These are phyloP conservation scores for Neophaeococcomyces mojaviensis DNA, from an alignment of 2,329 filamentous ascomycete species.

Conservation along the genomic window DNA sequence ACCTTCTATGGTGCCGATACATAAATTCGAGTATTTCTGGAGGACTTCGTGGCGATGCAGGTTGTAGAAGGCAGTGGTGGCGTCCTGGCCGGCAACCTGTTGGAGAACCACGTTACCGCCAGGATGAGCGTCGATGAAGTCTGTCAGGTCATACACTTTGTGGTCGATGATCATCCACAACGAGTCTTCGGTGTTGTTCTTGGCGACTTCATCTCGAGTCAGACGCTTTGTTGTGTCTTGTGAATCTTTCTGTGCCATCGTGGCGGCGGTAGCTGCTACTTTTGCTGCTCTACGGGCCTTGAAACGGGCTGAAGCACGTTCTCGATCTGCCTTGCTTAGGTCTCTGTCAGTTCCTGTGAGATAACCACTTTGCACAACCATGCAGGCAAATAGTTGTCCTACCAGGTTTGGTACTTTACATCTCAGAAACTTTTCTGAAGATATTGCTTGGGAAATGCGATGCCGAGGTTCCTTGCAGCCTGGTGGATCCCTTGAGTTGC, in stretches of 20 bases:
- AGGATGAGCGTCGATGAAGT: conserved; percentile 54
- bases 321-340: too few relatives aligned
- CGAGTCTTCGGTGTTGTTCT: conserved; percentile 43
- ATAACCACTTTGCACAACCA: too few relatives aligned
- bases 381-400: too few relatives aligned
- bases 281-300: too few relatives aligned
- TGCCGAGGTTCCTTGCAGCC: too few relatives aligned
- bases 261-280: neutral
- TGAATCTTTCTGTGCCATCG: conserved; percentile 7
- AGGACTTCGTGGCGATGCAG: conserved; percentile 87
- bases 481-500: too few relatives aligned
- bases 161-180: conserved; percentile 52
- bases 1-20: conserved; percentile 65
- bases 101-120: conserved; percentile 35
- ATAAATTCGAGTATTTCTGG: conserved; percentile 66
- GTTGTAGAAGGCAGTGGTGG: conserved; percentile 57
- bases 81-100: conserved; percentile 37
- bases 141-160: conserved; percentile 53
- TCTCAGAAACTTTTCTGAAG: too few relatives aligned
- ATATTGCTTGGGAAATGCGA: too few relatives aligned
- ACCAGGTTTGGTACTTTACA: too few relatives aligned
- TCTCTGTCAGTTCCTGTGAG: too few relatives aligned
- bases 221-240: conserved; percentile 11
- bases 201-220: conserved; percentile 33
- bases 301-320: too few relatives aligned